phyloP scores from a whole-genome alignment of 78 protist species.

The Diacronema lutheri region DNA sequence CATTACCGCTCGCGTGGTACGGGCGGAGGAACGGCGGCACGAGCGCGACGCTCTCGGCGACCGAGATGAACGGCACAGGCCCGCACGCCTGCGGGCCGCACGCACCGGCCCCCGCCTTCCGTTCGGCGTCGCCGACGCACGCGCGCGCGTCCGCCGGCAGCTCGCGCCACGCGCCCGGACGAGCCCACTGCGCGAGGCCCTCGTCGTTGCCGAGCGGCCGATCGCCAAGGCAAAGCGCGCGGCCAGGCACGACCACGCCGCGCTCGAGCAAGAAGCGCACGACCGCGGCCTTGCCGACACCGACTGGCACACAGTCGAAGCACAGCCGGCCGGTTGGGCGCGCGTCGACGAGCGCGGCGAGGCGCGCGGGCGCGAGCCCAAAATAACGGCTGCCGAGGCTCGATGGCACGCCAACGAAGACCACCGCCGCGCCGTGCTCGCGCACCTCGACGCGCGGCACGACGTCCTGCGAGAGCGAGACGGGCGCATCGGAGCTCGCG shows the following conservation, averaged over 20 bases:
- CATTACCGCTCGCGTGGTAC: neutral
- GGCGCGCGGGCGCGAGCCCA: neutral
- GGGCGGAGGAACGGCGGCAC: neutral
- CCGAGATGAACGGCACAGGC: neutral
- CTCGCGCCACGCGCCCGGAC: neutral
- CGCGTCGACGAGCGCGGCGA: neutral
- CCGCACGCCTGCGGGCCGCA: too few relatives aligned
- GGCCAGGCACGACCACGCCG: neutral
- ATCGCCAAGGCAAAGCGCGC: neutral
- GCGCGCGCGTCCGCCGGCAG: too few relatives aligned
- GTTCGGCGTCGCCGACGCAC: too few relatives aligned
- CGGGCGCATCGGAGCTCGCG: neutral
- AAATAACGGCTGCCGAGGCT: neutral
- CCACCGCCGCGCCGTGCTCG: neutral
- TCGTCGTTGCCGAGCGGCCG: conserved; percentile 4
- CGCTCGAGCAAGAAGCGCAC: neutral
- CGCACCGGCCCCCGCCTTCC: too few relatives aligned
- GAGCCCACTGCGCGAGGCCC: neutral
- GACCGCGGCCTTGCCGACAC: neutral
- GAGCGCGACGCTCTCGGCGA: neutral
- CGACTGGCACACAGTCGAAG: neutral
- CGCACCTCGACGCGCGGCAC: neutral
- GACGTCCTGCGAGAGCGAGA: neutral
- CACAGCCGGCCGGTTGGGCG: neutral
- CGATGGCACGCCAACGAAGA: neutral